Base-by-base conservation (phyloP, 768 basidiomycete species). In the Leccinum arenicola region DNA sequence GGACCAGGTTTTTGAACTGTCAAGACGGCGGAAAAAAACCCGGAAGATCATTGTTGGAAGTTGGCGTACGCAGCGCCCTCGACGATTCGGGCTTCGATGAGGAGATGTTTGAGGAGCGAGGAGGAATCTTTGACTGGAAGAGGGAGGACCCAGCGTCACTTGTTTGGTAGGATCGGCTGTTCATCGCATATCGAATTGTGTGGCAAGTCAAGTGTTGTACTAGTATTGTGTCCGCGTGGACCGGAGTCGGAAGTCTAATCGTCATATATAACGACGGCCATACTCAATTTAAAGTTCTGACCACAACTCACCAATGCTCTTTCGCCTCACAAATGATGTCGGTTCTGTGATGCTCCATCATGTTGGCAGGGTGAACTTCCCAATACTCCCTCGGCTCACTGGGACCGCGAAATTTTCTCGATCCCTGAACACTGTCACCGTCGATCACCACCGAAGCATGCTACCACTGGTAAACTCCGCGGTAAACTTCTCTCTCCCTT, bases 51-150 rank as follows among this genome's bases (percentile, higher is more conserved):
- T 52, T 76, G 48, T 65, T 78, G 43, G 55, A 75, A 35, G 74
- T 76, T 3, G 75, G 77, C 3, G 74, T 75, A 23, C 62, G 66
- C 40, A 57, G 56, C 15, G 73, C 75, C 2, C 57, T 78, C 12
- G 63, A 66, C 35, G 74, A 74, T 40, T 70, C 76, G 2, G 72
- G 77, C 2, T 76, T 74, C 50, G 68, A 77, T 43, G 64, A 73
- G 8, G 43, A 65, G 19, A 63, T 66, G 27, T 76, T 77, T 57
- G 9, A 69, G 6, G 61, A 66, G 15, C 66, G 72, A 19, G 75
- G 74, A 10, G 75, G 76, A 1, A 54, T 74, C 12, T 76, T 75
- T 45, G 74, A 75, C 33, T 78, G 77, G 76, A 74, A 63, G 52
- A 62, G 66, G 56, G 62, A 63, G 8, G 14, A 8, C 5, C 27